These are phyloP conservation scores for Dipteronia dyeriana DNA, from an alignment of 345 rosid species.

Conservation along the genomic window DNA sequence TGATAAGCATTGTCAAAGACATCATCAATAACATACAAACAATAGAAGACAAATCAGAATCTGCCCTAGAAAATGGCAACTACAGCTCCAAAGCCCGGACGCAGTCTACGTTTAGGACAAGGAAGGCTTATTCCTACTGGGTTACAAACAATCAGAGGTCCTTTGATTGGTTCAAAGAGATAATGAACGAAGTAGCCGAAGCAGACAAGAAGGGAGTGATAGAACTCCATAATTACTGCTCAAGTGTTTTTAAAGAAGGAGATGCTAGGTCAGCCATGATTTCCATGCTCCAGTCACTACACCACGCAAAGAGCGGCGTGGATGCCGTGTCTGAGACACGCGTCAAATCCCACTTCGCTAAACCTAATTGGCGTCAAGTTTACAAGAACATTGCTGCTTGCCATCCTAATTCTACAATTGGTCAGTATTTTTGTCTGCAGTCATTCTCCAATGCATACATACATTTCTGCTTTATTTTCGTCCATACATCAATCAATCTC, in stretches of 20 bases:
- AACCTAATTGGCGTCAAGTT: constrained; percentile 91
- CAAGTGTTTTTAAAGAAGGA: constrained; percentile 92
- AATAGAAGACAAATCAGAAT: constrained; percentile 17
- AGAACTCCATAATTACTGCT: constrained; percentile 84
- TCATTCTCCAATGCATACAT: too few relatives aligned
- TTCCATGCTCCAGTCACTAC: constrained; percentile 78
- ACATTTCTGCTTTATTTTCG: neutral
- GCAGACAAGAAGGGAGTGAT: constrained; percentile 64
- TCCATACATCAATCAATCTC: neutral
- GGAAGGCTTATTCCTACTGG: constrained; percentile 88
- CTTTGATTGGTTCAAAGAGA: constrained; percentile 90
- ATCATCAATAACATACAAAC: constrained; percentile 72
- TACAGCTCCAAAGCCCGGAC: constrained; percentile 6
- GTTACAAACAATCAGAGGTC: constrained; percentile 89
- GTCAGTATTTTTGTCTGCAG: constrained; percentile 32
- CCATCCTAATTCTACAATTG: constrained; percentile 57
- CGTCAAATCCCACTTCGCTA: constrained; percentile 84
- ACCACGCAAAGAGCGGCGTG: constrained; percentile 85
- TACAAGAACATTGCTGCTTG: constrained; percentile 64
- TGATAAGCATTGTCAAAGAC: constrained; percentile 91
- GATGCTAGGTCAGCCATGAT: constrained; percentile 89
- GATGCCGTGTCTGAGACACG: constrained; percentile 87
- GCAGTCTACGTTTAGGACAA: constrained; percentile 40
- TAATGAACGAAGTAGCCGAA: constrained; percentile 89
- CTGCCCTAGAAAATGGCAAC: constrained; percentile 16